Evolutionary conservation across 257 asterid genomes (phyloP), one percentile per base, ranked within the genome.

Genomic region (Nicotiana knightiana): DNA sequence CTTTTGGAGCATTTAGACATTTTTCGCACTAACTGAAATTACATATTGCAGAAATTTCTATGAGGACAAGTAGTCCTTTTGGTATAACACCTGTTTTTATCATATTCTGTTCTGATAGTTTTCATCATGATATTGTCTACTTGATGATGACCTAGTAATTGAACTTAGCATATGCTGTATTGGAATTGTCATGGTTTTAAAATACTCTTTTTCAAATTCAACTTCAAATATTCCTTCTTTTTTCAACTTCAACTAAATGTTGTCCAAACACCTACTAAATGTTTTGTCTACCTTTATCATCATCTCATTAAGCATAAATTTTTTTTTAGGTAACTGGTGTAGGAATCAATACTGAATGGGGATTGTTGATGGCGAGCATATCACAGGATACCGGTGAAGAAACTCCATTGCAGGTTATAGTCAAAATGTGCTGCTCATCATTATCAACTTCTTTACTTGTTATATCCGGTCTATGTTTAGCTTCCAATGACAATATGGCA

Each of bases 381-480:
- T 93, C 97, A 79, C 98, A 96, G 90, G 99, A 96, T 87, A 94
- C 82, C n/a, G 97, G 97, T 81, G 99, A 93, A 93, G 99, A 94
- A 91, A 96, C 98, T 75, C 99, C 98, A 15, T 85, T 96, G 88
- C 99, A 96, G 99, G 99, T 96, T 86, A 58, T 58, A 79, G 46
- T 75, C 30, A 28, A 62, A 75, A 75, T 24, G 37, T 62, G 89
- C 33, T 75, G 48, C 53, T 67, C 37, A 43, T 51, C 32, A 32
- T 32, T n/a, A 51, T 81, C 54, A 81, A 32, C 39, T 28, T 51
- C 64, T 81, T 37, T 51, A 32, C 67, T 65, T 32, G 71, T 16
- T 65, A 51, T 51, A 28, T 81, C 51, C 51, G n/a, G 26, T 48
- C 35, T 81, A 61, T 37, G 30, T 81, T 48, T 66, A 53, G 33